Evolutionary conservation across 139 green algal genomes (phyloP), one percentile per base, ranked within the genome.

Genomic region (Haematococcus lacustris): DNA sequence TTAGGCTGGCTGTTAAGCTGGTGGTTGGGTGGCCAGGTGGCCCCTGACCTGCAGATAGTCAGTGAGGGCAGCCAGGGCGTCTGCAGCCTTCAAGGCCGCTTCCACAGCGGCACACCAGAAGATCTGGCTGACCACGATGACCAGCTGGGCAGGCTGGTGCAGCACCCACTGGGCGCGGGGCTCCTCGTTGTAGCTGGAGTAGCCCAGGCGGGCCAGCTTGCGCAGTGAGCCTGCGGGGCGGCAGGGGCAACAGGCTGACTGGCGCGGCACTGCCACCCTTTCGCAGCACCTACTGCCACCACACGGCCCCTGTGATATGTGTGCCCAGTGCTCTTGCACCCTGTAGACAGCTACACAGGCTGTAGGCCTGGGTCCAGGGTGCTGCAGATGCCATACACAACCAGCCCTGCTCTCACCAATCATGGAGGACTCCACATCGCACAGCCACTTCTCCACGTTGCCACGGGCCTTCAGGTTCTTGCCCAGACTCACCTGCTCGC

Each of bases 381-480:
- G n/a, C n/a, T n/a, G n/a, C n/a, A n/a, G n/a, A n/a, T n/a, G n/a
- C n/a, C n/a, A n/a, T n/a, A n/a, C n/a, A n/a, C n/a, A n/a, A n/a
- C n/a, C n/a, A n/a, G 82, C 70, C 73, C n/a, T 53, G 79, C 78
- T 53, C 77, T 57, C 68, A 83, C 79, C 53, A 2, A 85, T 81
- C 90, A 96, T 96, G 60, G 66, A 76, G 39, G 77, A 41, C 76
- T 96, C 91, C 53, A 94, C 87, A 2, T 84, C 77, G 26, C 74
- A 80, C 57, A 96, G 86, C 91, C 91, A 96, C 71, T 86, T 77
- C 86, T 96, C 91, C 63, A 96, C 85, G 64, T 89, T 91, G 68
- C 85, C 87, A 40, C 91, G 81, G 7, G 91, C 89, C 83, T 94
- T 93, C 51, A 90, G 68, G 75, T 88, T 92, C 80, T 91, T 93